Percentiles rank a stretch among this genome's conserved stretches.
Conservation (phyloP, 768 basidiomycete species). For the Tephrocybe sp. region DNA sequence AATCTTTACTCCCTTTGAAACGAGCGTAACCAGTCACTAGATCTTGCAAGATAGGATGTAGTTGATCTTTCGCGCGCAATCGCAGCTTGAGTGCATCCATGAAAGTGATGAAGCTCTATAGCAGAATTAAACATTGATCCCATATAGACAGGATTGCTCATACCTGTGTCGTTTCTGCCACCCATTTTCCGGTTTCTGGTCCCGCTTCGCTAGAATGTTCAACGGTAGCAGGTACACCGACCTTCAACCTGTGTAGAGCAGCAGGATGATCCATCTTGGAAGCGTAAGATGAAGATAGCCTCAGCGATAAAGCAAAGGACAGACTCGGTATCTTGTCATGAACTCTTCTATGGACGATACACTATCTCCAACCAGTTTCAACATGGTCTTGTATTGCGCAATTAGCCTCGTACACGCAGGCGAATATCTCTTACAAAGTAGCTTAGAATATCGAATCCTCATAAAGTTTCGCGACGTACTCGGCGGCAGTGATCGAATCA, state of each 20-base stretch:
- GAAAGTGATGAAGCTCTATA: constrained; percentile 95
- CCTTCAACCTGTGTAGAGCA: constrained; percentile 84
- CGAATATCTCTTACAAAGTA: constrained; percentile 72
- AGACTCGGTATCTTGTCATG: constrained; percentile 83
- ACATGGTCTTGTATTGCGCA: constrained; percentile 96
- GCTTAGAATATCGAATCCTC: constrained; percentile 24
- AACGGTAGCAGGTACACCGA: constrained; percentile 95
- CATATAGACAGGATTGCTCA: not conserved
- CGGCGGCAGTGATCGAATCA: constrained; percentile 85
- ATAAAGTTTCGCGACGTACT: constrained; percentile 56
- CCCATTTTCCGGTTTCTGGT: constrained; percentile 93
- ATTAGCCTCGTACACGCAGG: constrained; percentile 93
- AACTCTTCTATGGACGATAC: constrained; percentile 87
- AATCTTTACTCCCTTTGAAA: constrained; percentile 93
- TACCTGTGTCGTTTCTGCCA: constrained; percentile 97
- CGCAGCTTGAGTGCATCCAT: constrained; percentile 96
- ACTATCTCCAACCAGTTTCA: constrained; percentile 90
- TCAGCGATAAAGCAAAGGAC: too few relatives aligned
- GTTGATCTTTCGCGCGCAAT: constrained; percentile 91
- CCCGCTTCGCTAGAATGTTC: constrained; percentile 94
- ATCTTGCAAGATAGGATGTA: constrained; percentile 93
- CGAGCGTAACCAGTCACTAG: constrained; percentile 93
- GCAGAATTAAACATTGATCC: not conserved
- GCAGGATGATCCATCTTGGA: constrained; percentile 89
- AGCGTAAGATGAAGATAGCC: not conserved